phyloP scores from a whole-genome alignment of 345 rosid species.

The Gossypium anomalum region DNA sequence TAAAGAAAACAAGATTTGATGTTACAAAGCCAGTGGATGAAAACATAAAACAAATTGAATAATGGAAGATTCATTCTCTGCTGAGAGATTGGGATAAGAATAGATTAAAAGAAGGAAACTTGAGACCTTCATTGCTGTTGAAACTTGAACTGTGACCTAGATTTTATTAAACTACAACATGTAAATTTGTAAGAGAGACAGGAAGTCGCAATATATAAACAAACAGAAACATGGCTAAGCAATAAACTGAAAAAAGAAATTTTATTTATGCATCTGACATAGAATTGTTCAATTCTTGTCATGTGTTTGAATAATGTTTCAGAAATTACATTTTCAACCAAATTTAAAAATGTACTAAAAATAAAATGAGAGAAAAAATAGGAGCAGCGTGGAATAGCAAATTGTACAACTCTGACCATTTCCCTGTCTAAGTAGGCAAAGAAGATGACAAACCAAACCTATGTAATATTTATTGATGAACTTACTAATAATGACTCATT shows the following conservation, averaged over 20 bases:
- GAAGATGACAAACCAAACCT: background rate
- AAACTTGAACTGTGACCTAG: background rate
- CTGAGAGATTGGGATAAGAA: background rate
- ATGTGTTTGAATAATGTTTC: too few relatives aligned
- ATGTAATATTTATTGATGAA: too few relatives aligned
- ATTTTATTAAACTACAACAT: background rate
- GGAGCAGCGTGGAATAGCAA: background rate
- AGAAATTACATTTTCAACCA: too few relatives aligned
- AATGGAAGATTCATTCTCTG: background rate
- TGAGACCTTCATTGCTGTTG: constrained; percentile 1
- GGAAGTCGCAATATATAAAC: background rate
- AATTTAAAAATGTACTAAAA: too few relatives aligned
- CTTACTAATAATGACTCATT: too few relatives aligned
- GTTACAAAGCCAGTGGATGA: background rate
- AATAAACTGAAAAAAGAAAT: background rate
- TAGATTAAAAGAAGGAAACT: constrained; percentile 4
- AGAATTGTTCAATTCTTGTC: too few relatives aligned
- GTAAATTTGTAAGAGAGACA: background rate
- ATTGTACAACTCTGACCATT: background rate
- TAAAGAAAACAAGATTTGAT: background rate
- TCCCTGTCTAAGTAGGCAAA: background rate
- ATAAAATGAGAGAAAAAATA: too few relatives aligned
- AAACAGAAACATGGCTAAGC: background rate
- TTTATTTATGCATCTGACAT: too few relatives aligned
- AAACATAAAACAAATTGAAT: background rate